Evolutionary conservation across 2,329 filamentous ascomycete species (phyloP).

Genomic region (Sordariomycetes sp.): DNA sequence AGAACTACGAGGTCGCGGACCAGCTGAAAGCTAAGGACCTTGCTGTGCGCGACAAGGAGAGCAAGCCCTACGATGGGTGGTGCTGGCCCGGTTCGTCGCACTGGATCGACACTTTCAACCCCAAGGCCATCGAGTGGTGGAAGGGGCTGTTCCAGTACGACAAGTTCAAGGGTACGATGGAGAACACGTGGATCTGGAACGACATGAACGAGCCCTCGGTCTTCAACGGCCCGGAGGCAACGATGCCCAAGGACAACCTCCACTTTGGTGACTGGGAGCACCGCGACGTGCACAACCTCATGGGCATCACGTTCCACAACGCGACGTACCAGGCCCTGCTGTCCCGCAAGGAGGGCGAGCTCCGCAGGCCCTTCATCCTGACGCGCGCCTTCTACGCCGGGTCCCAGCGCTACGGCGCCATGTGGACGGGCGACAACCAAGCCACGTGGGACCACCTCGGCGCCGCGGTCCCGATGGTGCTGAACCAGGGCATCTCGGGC

Average conservation of each 20-base stretch:
- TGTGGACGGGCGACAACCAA: slow-evolving; percentile 99
- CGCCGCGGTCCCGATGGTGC: slow-evolving; percentile 83
- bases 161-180: slow-evolving; percentile 70
- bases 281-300: slow-evolving; percentile 89
- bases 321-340: slow-evolving; percentile 79
- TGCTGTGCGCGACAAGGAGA: slow-evolving; percentile 81
- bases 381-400: slow-evolving; percentile 89
- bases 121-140: slow-evolving; percentile 89
- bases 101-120: slow-evolving; percentile 95
- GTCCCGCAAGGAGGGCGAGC: slow-evolving; percentile 74
- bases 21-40: slow-evolving; percentile 76
- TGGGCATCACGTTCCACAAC: slow-evolving; percentile 91
- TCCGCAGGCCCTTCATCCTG: slow-evolving; percentile 78
- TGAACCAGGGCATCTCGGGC: slow-evolving; percentile 84
- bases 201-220: slow-evolving; percentile 99
- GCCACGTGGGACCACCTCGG: slow-evolving; percentile 84
- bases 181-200: slow-evolving; percentile 94
- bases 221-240: slow-evolving; percentile 95
- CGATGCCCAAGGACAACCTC: slow-evolving; percentile 97
- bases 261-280: slow-evolving; percentile 92
- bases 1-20: slow-evolving; percentile 61
- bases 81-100: slow-evolving; percentile 97
- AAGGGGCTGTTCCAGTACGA: slow-evolving; percentile 76
- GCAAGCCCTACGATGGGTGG: slow-evolving; percentile 85
- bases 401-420: slow-evolving; percentile 78